Evolutionary conservation across 257 asterid genomes (phyloP).

Genomic region (Nicotiana benthamiana): DNA sequence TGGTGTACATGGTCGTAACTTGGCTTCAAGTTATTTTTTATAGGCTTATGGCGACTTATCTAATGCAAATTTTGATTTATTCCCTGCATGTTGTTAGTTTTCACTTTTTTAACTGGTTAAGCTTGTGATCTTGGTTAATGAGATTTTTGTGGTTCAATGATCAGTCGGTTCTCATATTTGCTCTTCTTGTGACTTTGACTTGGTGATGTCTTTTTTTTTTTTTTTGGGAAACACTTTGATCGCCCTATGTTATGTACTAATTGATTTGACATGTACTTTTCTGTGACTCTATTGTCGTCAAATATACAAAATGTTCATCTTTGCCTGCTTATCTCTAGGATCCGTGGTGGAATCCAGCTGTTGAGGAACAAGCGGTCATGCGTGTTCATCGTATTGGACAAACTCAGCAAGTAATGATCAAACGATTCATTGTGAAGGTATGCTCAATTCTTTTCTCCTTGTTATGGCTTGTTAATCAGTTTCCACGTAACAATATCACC

Average conservation of each 20-base stretch:
- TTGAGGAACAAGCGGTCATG: slow-evolving; percentile 98
- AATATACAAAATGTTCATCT: not conserved
- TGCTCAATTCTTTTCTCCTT: not conserved
- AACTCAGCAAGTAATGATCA: slow-evolving; percentile 64
- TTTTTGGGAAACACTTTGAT: not conserved
- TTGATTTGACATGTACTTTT: not conserved
- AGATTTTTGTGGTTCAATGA: not conserved
- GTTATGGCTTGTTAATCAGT: not conserved
- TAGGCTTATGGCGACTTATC: not conserved
- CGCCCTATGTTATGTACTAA: not conserved
- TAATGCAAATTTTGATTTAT: not conserved
- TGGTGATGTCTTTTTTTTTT: not conserved
- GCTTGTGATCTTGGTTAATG: not conserved
- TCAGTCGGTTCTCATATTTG: not conserved
- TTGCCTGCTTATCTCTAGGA: slow-evolving; percentile 40
- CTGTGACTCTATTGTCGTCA: not conserved
- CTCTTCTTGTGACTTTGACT: not conserved
- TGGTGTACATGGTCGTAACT: not conserved
- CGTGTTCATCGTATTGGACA: slow-evolving; percentile 99
- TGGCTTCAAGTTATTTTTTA: not conserved
- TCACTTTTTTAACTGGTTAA: not conserved
- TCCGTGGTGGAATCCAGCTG: slow-evolving; percentile 99
- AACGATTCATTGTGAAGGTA: slow-evolving; percentile 84
- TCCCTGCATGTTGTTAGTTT: not conserved
- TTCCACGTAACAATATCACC: not conserved